Conservation (phyloP, 1,284 basidiomycete genomes). For the Fistulinella cinereoalba region DNA sequence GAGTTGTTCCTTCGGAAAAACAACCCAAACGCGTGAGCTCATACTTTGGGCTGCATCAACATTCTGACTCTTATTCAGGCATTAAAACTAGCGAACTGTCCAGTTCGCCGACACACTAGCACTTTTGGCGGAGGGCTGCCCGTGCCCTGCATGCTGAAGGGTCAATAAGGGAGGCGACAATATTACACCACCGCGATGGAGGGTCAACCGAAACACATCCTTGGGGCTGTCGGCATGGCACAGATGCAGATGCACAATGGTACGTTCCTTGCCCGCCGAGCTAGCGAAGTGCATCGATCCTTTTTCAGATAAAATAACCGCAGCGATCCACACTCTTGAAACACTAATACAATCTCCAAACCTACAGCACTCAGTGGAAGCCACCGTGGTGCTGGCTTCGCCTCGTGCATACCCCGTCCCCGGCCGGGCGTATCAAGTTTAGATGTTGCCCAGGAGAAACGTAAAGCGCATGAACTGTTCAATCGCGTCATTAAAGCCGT, state of each 20-base stretch:
- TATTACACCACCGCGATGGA: slow-evolving; percentile 77
- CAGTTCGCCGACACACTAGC: slow-evolving; percentile 88
- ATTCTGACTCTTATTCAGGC: slow-evolving; percentile 46
- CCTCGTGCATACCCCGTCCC: slow-evolving; percentile 76
- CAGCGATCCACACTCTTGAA: slow-evolving; percentile 86
- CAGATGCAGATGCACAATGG: slow-evolving; percentile 84
- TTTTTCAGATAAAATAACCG: slow-evolving; percentile 64
- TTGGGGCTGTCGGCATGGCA: slow-evolving; percentile 81
- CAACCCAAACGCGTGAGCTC: slow-evolving; percentile 44
- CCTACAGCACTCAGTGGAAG: slow-evolving; percentile 69
- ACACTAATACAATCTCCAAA: slow-evolving; percentile 68
- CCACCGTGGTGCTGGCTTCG: slow-evolving; percentile 85
- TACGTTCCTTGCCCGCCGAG: no score
- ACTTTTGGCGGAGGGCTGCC: slow-evolving; percentile 75
- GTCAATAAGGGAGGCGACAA: slow-evolving; percentile 58
- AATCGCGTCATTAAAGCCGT: slow-evolving; percentile 72
- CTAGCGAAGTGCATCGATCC: no score
- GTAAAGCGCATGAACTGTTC: slow-evolving; percentile 76
- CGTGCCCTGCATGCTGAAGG: slow-evolving; percentile 75
- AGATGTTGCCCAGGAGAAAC: slow-evolving; percentile 70
- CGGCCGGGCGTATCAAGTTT: slow-evolving; percentile 74
- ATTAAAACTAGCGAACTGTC: slow-evolving; percentile 86
- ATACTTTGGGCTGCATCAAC: background rate
- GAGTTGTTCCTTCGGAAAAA: slow-evolving; percentile 72
- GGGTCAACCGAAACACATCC: slow-evolving; percentile 69